A percentile compares a stretch with the other conserved stretches of the same genome.
These are phyloP conservation scores for Macadamia tetraphylla DNA, from an alignment of 164 flowering plant species.

Conservation along the genomic window DNA sequence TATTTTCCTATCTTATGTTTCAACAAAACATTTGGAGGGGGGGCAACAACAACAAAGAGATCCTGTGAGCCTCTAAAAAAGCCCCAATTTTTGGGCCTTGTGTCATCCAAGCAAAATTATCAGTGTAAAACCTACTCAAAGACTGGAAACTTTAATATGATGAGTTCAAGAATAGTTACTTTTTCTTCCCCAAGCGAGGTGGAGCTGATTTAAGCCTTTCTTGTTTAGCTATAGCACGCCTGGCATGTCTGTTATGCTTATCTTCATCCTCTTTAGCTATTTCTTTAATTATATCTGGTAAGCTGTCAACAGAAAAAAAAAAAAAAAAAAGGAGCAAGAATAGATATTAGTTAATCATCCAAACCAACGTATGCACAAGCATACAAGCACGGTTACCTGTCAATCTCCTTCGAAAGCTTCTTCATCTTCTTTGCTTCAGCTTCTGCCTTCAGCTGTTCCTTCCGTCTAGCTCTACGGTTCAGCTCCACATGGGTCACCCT, in stretches of 20 bases:
- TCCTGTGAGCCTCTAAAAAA: background rate
- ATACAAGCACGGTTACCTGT: conserved; percentile 35
- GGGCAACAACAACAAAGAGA: no score
- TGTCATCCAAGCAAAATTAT: background rate
- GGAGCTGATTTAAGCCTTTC: conserved; percentile 73
- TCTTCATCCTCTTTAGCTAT: conserved; percentile 87
- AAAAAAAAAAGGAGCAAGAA: background rate
- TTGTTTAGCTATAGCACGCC: conserved; percentile 65
- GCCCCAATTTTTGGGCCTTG: background rate
- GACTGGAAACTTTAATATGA: background rate
- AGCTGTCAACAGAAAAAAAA: conserved; percentile 30
- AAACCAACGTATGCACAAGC: background rate
- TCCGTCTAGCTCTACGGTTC: conserved; percentile 71
- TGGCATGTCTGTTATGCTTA: conserved; percentile 55
- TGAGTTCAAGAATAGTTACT: conserved; percentile 37
- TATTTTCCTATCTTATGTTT: no score
- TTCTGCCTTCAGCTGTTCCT: conserved; percentile 56
- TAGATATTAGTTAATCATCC: background rate
- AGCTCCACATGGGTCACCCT: conserved; percentile 67
- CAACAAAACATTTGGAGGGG: no score
- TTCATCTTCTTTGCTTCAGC: conserved; percentile 50
- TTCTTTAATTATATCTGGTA: conserved; percentile 74
- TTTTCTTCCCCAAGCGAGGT: conserved; percentile 92
- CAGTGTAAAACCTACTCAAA: background rate
- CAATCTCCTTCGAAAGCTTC: conserved; percentile 64